Evolutionary conservation across 129 eudicot genomes (phyloP), one percentile per base, ranked within the genome.

Genomic region (Lactuca saligna): DNA sequence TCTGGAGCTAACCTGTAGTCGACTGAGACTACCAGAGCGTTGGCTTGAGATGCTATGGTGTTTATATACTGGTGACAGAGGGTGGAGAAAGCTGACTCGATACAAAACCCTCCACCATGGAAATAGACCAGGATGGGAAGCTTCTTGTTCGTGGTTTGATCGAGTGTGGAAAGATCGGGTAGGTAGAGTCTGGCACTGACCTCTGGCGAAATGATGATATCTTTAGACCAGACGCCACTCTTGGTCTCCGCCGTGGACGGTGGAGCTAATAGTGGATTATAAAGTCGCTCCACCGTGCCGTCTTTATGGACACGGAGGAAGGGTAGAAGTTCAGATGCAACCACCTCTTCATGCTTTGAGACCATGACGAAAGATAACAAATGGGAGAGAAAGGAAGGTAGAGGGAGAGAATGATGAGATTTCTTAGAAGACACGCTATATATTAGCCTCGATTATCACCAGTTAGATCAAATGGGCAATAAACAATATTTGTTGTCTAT

Each of bases 1-100:
- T 86, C 93, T 4, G 93, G 93, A 33, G 84, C 93, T 39, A 75
- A 60, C 68, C 92, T 49, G 75, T 86, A 86, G 12, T 86, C 84
- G 8, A 83, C 88, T 7, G 92, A 86, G 31, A 86, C 71, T 3
- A 75, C 53, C 17, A 83, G 3, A 8, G 58, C 81, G 10, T 73
- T 57, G 48, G 84, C 71, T 61, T 65, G 59, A 33, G 89, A 69
- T 1, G 79, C 68, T 7, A 87, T 16, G 11, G 20, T 48, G 60
- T 68, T 84, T 0, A 79, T n/a, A 70, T 64, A 84, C 31, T 56
- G 61, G 65, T 84, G 81, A 38, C 75, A 20, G 8, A 25, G 4
- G 61, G 54, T 17, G 7, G 85, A 72, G 69, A 77, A 82, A n/a
- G 91, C 80, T 7, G 88, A 75, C 17, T 73, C 89, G 15, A 81